These are phyloP conservation scores for Cladosporium sp. DNA, from an alignment of 2,329 filamentous ascomycete species.

Conservation along the genomic window DNA sequence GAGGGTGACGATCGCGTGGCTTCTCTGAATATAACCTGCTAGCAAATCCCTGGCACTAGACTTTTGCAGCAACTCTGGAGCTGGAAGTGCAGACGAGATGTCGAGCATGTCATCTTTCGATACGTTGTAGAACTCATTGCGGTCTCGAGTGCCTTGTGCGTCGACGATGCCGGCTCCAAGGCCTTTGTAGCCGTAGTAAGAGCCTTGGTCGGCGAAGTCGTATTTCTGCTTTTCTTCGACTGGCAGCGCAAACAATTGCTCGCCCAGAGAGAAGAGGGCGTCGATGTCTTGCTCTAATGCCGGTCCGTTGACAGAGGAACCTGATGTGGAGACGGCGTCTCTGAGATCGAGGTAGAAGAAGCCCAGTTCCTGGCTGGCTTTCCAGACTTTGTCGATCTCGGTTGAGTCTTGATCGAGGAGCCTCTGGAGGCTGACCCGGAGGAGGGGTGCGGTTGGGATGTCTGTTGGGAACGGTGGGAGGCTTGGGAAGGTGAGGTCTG, in stretches of 20 bases:
- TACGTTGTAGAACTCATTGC: constrained; percentile 55
- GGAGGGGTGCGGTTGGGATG: constrained; percentile 38
- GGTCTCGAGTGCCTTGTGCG: constrained; percentile 44
- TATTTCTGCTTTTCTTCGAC: constrained; percentile 52
- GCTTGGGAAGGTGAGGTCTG: constrained; percentile 22
- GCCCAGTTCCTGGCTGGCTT: constrained; percentile 44
- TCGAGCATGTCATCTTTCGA: constrained; percentile 51
- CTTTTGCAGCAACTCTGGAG: constrained; percentile 38
- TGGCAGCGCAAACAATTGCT: constrained; percentile 45
- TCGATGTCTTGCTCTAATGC: constrained; percentile 42
- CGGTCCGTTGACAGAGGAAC: constrained; percentile 30
- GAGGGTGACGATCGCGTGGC: constrained; percentile 44
- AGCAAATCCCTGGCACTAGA: constrained; percentile 36
- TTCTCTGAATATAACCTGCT: constrained; percentile 41
- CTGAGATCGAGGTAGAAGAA: constrained; percentile 56
- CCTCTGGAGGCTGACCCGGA: constrained; percentile 36
- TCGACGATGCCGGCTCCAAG: constrained; percentile 40
- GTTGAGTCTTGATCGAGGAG: constrained; percentile 30
- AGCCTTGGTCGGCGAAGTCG: constrained; percentile 47
- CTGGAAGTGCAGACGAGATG: constrained; percentile 37
- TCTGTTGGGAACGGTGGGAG: constrained; percentile 37
- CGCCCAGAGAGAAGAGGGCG: constrained; percentile 43
- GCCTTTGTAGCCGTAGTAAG: constrained; percentile 49
- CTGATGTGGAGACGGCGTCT: background rate
- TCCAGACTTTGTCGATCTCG: constrained; percentile 35